Evolutionary conservation across 2,329 filamentous ascomycete species (phyloP).

Genomic region (Fusarium sp.): DNA sequence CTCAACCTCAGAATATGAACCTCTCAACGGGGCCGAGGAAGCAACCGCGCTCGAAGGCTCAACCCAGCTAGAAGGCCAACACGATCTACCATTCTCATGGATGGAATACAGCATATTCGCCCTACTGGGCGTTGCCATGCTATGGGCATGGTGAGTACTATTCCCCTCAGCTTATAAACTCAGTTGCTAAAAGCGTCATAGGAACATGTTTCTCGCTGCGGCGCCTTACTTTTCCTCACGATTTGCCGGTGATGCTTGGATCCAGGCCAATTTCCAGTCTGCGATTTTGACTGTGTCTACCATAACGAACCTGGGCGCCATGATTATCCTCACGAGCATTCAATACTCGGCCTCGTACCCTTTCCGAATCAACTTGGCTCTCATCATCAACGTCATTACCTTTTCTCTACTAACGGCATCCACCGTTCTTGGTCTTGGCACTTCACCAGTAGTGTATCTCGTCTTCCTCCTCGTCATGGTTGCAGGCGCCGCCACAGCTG

Average conservation of each 20-base stretch:
- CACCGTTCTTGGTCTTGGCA: slow-evolving; percentile 74
- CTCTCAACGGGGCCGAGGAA: slow-evolving; percentile 47
- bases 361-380: slow-evolving; percentile 81
- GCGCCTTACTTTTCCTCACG: slow-evolving; percentile 92
- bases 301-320: slow-evolving; percentile 80
- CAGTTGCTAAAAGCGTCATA: slow-evolving; percentile 49
- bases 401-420: slow-evolving; percentile 86
- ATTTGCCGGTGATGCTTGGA: slow-evolving; percentile 77
- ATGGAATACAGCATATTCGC: slow-evolving; percentile 88
- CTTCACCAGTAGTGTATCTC: slow-evolving; percentile 77
- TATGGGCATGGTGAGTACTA: slow-evolving; percentile 88
- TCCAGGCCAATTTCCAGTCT: slow-evolving; percentile 87
- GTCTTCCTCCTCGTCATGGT: slow-evolving; percentile 86
- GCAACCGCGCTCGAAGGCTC: slow-evolving; percentile 44
- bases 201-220: slow-evolving; percentile 98
- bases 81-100: slow-evolving; percentile 78
- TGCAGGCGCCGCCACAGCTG: slow-evolving; percentile 80
- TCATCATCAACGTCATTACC: slow-evolving; percentile 80
- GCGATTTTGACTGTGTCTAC: slow-evolving; percentile 90
- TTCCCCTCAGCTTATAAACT: not conserved
- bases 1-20: slow-evolving; percentile 48
- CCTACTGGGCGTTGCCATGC: slow-evolving; percentile 89
- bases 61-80: slow-evolving; percentile 46
- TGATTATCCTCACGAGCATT: slow-evolving; percentile 81
- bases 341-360: slow-evolving; percentile 90